Evolutionary conservation across 148 eudicot genomes (phyloP).

Genomic region (Rhododendron williamsianum): DNA sequence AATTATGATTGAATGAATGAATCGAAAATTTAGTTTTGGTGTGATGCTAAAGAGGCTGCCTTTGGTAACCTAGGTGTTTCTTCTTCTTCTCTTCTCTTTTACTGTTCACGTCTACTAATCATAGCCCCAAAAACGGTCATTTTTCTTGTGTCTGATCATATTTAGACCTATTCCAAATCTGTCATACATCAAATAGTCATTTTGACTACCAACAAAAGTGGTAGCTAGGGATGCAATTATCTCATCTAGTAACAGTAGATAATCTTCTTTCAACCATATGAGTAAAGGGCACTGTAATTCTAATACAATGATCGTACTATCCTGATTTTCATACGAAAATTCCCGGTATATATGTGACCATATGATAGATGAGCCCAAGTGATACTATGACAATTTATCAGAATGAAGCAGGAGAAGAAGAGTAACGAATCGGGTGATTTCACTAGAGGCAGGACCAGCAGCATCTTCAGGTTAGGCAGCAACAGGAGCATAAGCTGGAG

Average conservation of each 20-base stretch:
- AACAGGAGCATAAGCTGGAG: constrained; percentile 7
- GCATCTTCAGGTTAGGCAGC: constrained; percentile 11
- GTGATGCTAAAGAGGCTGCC: no score
- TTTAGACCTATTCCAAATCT: no score
- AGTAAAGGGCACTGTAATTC: background rate
- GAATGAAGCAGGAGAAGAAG: constrained; percentile 18
- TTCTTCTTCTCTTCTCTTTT: no score
- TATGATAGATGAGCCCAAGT: background rate
- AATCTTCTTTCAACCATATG: background rate
- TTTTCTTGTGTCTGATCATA: no score
- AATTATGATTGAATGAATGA: no score
- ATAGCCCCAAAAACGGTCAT: no score
- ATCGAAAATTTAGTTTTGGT: no score
- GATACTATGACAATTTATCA: constrained; percentile 1
- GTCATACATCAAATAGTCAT: background rate
- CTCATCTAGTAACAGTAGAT: background rate
- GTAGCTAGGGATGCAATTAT: background rate
- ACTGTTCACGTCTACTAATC: no score
- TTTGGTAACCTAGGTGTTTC: no score
- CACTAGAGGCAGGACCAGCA: constrained; percentile 9
- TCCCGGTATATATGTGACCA: background rate
- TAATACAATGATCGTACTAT: background rate
- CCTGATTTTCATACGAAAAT: background rate
- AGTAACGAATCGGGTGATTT: background rate
- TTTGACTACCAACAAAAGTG: background rate